Percentiles rank a stretch among this genome's conserved stretches.
Evolutionary conservation across 129 eudicot genomes (phyloP).

Genomic region (Escallonia herrerae): DNA sequence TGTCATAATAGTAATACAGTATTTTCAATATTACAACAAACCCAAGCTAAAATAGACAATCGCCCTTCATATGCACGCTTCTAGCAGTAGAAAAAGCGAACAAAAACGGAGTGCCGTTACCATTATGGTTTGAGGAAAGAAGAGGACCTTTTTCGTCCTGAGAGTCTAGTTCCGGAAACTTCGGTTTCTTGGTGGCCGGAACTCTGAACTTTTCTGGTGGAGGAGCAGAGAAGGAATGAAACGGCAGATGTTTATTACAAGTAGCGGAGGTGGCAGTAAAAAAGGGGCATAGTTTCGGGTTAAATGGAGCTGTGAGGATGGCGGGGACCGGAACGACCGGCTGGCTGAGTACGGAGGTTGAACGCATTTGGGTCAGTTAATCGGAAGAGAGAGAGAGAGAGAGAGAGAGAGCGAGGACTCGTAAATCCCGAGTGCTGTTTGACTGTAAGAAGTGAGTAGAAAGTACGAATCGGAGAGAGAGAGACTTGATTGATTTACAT

Average conservation of each 20-base stretch:
- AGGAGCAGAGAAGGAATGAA: constrained; percentile 6
- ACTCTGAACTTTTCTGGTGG: constrained; percentile 13
- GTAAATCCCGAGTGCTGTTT: neutral
- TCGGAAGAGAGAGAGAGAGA: too few relatives aligned
- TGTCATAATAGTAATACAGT: constrained; percentile 12
- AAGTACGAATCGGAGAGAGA: neutral
- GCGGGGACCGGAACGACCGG: constrained; percentile 1
- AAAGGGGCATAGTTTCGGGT: constrained; percentile 1
- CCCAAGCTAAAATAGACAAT: neutral
- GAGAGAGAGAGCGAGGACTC: neutral
- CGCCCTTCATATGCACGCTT: too few relatives aligned
- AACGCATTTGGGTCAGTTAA: constrained; percentile 18
- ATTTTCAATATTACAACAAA: neutral
- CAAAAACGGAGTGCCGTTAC: neutral
- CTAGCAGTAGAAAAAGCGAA: neutral
- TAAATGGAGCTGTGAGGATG: constrained; percentile 10
- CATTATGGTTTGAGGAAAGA: neutral
- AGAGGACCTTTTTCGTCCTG: neutral
- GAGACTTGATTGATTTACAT: neutral
- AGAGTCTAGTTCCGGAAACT: constrained; percentile 23
- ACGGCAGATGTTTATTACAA: neutral
- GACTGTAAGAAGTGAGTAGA: neutral
- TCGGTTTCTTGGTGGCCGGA: constrained; percentile 24
- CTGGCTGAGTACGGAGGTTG: constrained; percentile 9
- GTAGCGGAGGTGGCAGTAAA: neutral